phyloP scores from a whole-genome alignment of 2,329 filamentous ascomycete species.

The Trichoderma breve region DNA sequence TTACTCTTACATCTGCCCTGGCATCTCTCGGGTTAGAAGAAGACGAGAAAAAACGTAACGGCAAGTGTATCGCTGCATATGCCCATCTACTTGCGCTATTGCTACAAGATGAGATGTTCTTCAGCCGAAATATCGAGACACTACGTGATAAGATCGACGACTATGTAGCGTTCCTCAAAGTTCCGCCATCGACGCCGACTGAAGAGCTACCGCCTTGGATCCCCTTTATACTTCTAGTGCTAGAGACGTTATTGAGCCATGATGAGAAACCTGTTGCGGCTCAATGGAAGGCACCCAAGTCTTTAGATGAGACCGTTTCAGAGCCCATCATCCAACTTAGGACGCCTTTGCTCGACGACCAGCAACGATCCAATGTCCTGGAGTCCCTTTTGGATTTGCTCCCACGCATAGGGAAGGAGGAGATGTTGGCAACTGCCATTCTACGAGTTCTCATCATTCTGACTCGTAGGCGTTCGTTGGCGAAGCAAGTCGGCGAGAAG shows the following conservation, averaged over 20 bases:
- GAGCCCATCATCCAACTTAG: conserved; percentile 59
- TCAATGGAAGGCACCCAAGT: conserved; percentile 62
- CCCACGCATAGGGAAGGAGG: conserved; percentile 83
- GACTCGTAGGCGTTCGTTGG: conserved; percentile 74
- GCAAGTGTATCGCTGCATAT: conserved; percentile 73
- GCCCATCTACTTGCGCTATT: conserved; percentile 88
- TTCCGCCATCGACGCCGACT: conserved; percentile 61
- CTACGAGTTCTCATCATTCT: conserved; percentile 83
- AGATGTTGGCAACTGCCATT: conserved; percentile 77
- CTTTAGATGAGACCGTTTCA: conserved; percentile 48
- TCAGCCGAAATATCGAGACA: conserved; percentile 69
- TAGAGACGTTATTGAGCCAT: conserved; percentile 86
- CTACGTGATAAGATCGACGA: conserved; percentile 74
- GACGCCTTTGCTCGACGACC: conserved; percentile 55
- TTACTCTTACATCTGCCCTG: conserved; percentile 79
- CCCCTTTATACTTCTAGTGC: conserved; percentile 81
- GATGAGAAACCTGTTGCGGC: conserved; percentile 78
- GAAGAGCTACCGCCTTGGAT: conserved; percentile 92
- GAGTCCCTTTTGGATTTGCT: conserved; percentile 78
- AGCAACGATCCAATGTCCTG: conserved; percentile 70
- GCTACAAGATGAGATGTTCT: conserved; percentile 79
- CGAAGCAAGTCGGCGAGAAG: conserved; percentile 77
- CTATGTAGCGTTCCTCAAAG: conserved; percentile 75
- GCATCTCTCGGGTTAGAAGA: conserved; percentile 65
- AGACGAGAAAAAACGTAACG: conserved; percentile 63